These are phyloP conservation scores for Vigna reflexopilosa DNA, from an alignment of 306 rosid species.

Conservation along the genomic window DNA sequence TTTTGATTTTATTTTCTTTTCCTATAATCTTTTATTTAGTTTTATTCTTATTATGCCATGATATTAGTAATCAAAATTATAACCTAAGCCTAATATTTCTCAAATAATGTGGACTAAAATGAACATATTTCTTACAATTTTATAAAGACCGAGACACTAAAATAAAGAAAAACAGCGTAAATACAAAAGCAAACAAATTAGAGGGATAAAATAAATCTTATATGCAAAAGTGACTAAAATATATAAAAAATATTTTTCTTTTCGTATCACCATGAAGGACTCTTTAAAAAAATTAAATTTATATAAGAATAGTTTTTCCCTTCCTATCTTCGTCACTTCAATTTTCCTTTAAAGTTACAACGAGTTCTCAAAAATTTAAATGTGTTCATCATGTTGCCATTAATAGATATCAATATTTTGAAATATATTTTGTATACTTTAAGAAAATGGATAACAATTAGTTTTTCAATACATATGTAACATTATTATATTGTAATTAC, in stretches of 20 bases:
- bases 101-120: not conserved
- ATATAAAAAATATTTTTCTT: too few relatives aligned
- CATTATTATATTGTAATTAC: not conserved
- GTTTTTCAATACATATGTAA: not conserved
- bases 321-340: not conserved
- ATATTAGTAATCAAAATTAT: not conserved
- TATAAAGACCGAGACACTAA: not conserved
- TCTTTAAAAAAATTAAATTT: not conserved
- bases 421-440: conserved; percentile 8
- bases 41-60: not conserved
- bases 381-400: not conserved
- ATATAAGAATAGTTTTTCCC: not conserved
- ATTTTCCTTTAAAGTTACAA: conserved; percentile 22
- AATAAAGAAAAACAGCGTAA: not conserved
- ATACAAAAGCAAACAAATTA: not conserved
- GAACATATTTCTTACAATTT: not conserved
- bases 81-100: not conserved
- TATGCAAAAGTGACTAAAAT: too few relatives aligned
- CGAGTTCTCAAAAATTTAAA: not conserved
- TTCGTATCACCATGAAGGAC: too few relatives aligned
- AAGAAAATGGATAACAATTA: not conserved
- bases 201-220: too few relatives aligned
- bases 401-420: conserved; percentile 19
- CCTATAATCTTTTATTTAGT: not conserved
- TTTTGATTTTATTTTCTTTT: not conserved